Evolutionary conservation across 2,329 filamentous ascomycete species (phyloP).

Genomic region (Huntiella savannae): DNA sequence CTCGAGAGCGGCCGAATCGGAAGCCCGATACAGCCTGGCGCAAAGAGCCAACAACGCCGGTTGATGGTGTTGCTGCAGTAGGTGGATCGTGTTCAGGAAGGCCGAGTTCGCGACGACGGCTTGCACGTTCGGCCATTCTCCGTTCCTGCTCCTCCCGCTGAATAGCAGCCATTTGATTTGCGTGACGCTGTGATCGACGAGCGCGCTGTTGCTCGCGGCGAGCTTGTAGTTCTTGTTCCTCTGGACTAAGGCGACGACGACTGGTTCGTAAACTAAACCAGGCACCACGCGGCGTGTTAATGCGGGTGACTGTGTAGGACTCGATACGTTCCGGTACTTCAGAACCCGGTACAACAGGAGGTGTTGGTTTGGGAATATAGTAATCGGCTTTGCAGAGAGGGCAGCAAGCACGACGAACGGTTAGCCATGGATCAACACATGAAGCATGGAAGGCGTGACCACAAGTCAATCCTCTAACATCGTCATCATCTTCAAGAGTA

Average conservation of each 20-base stretch:
- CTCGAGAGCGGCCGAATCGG: conserved; percentile 1
- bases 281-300: conserved; percentile 27
- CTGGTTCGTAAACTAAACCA: conserved; percentile 20
- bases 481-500: conserved; percentile 81
- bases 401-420: conserved; percentile 81
- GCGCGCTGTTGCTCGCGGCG: conserved; percentile 7
- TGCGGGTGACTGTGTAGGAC: conserved; percentile 23
- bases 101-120: conserved; percentile 2
- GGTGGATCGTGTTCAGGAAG: neutral
- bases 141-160: conserved; percentile 8
- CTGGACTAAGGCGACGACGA: conserved; percentile 17
- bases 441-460: conserved; percentile 96
- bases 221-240: conserved; percentile 6
- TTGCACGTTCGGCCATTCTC: conserved; percentile 1
- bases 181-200: conserved; percentile 8
- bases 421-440: conserved; percentile 93
- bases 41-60: conserved; percentile 3
- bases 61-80: neutral
- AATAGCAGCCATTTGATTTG: conserved; percentile 2
- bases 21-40: conserved; percentile 12
- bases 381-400: conserved; percentile 97
- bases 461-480: conserved; percentile 81
- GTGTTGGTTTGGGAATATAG: conserved; percentile 65
- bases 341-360: conserved; percentile 14
- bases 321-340: conserved; percentile 13